Evolutionary conservation across 2,329 filamentous ascomycete genomes (phyloP).

Genomic region (Cryphonectria radicalis): DNA sequence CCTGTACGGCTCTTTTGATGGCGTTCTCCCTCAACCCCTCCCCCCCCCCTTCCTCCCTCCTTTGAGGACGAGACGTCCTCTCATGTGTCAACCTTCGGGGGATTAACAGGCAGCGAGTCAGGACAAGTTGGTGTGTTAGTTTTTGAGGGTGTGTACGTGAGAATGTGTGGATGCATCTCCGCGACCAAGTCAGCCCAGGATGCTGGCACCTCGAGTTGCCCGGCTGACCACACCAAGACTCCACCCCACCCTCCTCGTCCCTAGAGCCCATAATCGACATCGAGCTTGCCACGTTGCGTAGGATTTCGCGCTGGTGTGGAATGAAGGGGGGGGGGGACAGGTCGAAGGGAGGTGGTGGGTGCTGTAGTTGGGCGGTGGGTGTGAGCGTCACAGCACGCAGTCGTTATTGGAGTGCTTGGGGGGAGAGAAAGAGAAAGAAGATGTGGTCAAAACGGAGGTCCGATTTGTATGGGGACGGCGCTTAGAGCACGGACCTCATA

Average conservation of each 20-base stretch:
- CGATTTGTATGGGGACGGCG: neutral
- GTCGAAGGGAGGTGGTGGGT: neutral
- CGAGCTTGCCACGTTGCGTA: conserved; percentile 8
- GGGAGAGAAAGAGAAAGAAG: neutral
- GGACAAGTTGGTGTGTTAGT: neutral
- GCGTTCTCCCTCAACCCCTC: neutral
- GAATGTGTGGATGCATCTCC: neutral
- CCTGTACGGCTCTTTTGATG: neutral
- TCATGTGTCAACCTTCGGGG: neutral
- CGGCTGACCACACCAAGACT: conserved; percentile 2
- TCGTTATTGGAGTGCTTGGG: neutral
- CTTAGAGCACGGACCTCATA: conserved; percentile 5
- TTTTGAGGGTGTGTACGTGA: neutral
- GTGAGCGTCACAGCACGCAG: neutral
- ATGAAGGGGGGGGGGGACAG: no score
- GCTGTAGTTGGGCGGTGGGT: neutral
- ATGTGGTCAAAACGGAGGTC: neutral
- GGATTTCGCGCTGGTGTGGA: neutral
- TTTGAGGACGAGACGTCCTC: neutral
- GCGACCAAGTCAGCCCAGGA: neutral
- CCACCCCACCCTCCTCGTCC: neutral
- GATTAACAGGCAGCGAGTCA: neutral
- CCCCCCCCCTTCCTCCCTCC: no score
- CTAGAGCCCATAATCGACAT: neutral
- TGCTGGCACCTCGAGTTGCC: neutral